Evolutionary conservation across 2,329 filamentous ascomycete genomes (phyloP).

Genomic region (Pestalotiopsis sp.): DNA sequence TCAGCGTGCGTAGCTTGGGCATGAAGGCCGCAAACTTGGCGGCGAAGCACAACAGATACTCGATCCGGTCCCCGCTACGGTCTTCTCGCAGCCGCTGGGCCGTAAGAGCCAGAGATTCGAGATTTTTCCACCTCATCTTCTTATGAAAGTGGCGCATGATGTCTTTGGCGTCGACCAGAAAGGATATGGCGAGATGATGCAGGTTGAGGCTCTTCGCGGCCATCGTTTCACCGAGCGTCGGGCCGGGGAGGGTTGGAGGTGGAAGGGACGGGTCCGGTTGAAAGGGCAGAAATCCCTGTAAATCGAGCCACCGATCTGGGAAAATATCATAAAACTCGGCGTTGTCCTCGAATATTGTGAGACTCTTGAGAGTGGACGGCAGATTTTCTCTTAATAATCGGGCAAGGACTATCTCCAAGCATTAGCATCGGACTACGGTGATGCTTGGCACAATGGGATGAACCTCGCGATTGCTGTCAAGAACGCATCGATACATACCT

Average conservation of each 20-base stretch:
- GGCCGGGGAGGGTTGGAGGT: neutral
- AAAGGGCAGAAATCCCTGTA: no score
- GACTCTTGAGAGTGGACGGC: neutral
- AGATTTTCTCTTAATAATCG: neutral
- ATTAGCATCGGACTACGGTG: neutral
- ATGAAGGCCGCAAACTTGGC: neutral
- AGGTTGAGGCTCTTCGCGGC: neutral
- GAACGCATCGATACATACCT: no score
- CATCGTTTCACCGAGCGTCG: neutral
- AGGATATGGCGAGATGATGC: neutral
- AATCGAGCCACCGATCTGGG: neutral
- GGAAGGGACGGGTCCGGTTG: no score
- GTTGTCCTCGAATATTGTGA: neutral
- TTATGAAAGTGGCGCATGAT: neutral
- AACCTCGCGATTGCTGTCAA: neutral
- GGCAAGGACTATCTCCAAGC: neutral
- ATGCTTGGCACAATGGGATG: neutral
- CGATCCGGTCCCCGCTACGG: neutral
- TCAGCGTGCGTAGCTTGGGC: neutral
- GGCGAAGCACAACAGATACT: neutral
- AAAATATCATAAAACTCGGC: neutral
- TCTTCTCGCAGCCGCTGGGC: neutral
- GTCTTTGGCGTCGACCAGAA: neutral
- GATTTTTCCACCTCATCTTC: neutral
- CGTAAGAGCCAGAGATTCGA: neutral